Base-by-base conservation (phyloP, 23 red algal genomes). In the Cyanidioschyzon merolae region DNA sequence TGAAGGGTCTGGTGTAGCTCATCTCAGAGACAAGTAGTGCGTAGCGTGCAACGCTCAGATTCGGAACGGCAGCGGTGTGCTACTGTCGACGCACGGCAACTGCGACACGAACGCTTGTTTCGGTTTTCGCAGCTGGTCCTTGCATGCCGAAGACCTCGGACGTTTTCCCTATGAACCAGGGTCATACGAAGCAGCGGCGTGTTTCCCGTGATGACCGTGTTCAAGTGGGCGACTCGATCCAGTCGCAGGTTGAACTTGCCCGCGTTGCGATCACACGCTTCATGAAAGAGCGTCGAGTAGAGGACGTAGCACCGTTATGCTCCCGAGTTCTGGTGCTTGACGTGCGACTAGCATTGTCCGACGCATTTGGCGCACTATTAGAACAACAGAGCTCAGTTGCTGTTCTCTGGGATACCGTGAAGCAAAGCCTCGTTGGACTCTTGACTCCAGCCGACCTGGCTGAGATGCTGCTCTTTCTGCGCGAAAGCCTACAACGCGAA, bases 401-500 rank as follows among this genome's bases (percentile, higher is more conserved):
- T 7, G n/a, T 71, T 3, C 32, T 71, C 2, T 71, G 63, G 63
- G 63, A 71, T 32, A 35, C 63, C 7, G 21, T 35, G 63, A 71
- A 35, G 12, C 63, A 71, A 7, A 7, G 32, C 12, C 63, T 71
- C 12, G 63, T 71, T 7, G 63, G 63, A 71, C 21, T 71, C 7
- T 71, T 71, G 32, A 32, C 63, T 71, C 3, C 63, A 35, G 63
- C 63, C n/a, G 63, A 71, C 63, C 12, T 71, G 21, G 63, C n/a
- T 7, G 63, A 71, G 63, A 71, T 71, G 2, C 30, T 71, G 63
- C 32, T 71, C n/a, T 71, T 71, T 71, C 63, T 71, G n/a, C 63
- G 32, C n/a, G 63, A 71, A 32, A 3, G 16, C 3, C 63, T 71
- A 7, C 2, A 27, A 7, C n/a, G n/a, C 63, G 63, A 71, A 27